Evolutionary conservation across 179 eudicot genomes (phyloP), one percentile per base, ranked within the genome.

Genomic region (Silene coronaria): DNA sequence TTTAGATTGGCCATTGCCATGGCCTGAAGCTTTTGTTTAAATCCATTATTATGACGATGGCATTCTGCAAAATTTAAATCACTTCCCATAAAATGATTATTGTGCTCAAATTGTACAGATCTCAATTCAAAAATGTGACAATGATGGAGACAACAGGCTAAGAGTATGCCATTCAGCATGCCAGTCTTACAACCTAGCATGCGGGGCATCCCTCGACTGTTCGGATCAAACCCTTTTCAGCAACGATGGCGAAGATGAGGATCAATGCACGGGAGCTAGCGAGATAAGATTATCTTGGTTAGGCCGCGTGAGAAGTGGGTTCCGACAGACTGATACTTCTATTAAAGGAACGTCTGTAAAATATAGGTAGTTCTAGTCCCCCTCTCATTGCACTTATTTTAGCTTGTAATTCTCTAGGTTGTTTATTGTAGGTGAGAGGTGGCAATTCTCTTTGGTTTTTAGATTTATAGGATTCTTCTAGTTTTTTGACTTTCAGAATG

Each of bases 101-200:
- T 42, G 58, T 38, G 73, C 60, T 32, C 7, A 21, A 71, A 7
- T 38, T 80, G 61, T 70, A 19, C 90, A 94, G 98, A 94, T 92
- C 34, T 94, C 98, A 13, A 94, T 94, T 32, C 98, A 92, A 77
- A 94, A 94, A 75, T 92, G 98, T 57, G 98, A 92, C 84, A 81
- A 82, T 70, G 96, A 94, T 51, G 94, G 96, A 36, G 97, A 94
- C 86, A 90, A 94, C 87, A 85, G 98, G 86, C 85, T 92, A 78
- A 81, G 97, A 22, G 98, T 94, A 42, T 94, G 98, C 84, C 88
- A 88, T 79, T 94, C 98, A 16, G 98, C 98, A 5, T 94, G 98
- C 80, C 88, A 87, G 82, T 86, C 92, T n/a, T 94, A 94, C 80
- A 94, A 94, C 89, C 59, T 82, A 23, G 98, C 96, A 23, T 94